Conservation (phyloP, 768 basidiomycete genomes). For the Serendipita vermifera region DNA sequence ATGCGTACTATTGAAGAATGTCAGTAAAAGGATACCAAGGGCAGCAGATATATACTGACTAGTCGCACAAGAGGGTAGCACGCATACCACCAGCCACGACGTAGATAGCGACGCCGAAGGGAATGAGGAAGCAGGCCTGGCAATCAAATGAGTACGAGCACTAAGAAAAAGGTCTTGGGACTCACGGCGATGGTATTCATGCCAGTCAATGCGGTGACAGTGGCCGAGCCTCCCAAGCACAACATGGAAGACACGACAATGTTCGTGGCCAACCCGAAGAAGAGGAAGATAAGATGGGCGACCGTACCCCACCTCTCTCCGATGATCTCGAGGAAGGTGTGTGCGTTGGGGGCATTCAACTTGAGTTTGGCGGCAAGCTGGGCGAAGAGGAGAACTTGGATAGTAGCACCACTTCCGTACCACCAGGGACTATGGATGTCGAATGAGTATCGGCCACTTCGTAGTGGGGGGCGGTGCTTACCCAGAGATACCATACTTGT, state of each 20-base stretch:
- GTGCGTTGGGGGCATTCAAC: constrained; percentile 74
- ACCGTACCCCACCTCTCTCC: constrained; percentile 62
- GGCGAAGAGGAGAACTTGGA: constrained; percentile 70
- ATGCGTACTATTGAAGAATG: constrained; percentile 46
- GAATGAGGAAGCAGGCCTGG: constrained; percentile 80
- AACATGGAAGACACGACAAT: constrained; percentile 30
- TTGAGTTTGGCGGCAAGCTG: constrained; percentile 86
- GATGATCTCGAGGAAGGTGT: constrained; percentile 85
- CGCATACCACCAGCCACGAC: constrained; percentile 81
- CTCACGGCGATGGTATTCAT: constrained; percentile 73
- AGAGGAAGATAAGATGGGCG: constrained; percentile 77
- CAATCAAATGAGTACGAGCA: neutral
- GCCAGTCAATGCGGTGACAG: constrained; percentile 76
- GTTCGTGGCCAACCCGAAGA: constrained; percentile 86
- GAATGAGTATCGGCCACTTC: too few species aligned
- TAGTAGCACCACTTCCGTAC: constrained; percentile 10
- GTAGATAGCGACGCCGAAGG: constrained; percentile 77
- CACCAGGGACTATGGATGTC: neutral
- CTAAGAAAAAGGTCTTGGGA: constrained; percentile 1
- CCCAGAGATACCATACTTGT: constrained; percentile 73
- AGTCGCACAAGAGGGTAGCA: constrained; percentile 74
- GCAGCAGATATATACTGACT: constrained; percentile 48
- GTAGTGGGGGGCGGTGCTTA: constrained; percentile 38
- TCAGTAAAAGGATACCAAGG: neutral
- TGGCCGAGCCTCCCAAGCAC: constrained; percentile 47